Conservation (phyloP, 1,139 yeast genomes). For the Ogataea hybrid region DNA sequence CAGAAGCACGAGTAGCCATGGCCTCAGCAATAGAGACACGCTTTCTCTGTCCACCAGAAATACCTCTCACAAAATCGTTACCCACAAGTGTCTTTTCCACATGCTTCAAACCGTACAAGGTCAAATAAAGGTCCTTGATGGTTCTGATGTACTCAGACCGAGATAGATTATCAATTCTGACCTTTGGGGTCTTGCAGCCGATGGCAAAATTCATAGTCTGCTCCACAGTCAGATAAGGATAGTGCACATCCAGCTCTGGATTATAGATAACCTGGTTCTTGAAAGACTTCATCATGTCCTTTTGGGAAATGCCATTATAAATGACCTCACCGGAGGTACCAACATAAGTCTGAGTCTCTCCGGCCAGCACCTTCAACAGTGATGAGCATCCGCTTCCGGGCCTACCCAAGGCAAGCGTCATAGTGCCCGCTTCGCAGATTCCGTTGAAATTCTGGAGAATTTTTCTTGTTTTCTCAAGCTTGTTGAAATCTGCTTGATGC, state of each 20-base stretch:
- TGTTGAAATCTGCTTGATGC: slow-evolving; percentile 17
- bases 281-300: slow-evolving; percentile 45
- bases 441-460: slow-evolving; percentile 43
- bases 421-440: slow-evolving; percentile 47
- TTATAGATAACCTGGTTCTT: slow-evolving; percentile 56
- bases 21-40: slow-evolving; percentile 79
- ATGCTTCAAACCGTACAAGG: slow-evolving; percentile 49
- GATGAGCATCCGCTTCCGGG: slow-evolving; percentile 59
- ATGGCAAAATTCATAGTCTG: slow-evolving; percentile 62
- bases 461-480: slow-evolving; percentile 33
- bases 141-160: slow-evolving; percentile 44
- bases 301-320: slow-evolving; percentile 50
- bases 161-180: slow-evolving; percentile 47
- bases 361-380: slow-evolving; percentile 39
- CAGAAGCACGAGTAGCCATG: slow-evolving; percentile 55
- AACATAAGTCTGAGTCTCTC: slow-evolving; percentile 33
- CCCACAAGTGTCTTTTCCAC: slow-evolving; percentile 70
- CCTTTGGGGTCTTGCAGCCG: slow-evolving; percentile 57
- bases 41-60: slow-evolving; percentile 83
- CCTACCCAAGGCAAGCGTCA: slow-evolving; percentile 53
- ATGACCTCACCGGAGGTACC: slow-evolving; percentile 34
- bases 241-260: slow-evolving; percentile 62
- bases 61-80: slow-evolving; percentile 71
- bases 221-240: slow-evolving; percentile 62
- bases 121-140: slow-evolving; percentile 47